Percentiles rank a stretch among this genome's conserved stretches.
Conservation (phyloP, 2,329 filamentous ascomycete species). For the Nemania diffusa region DNA sequence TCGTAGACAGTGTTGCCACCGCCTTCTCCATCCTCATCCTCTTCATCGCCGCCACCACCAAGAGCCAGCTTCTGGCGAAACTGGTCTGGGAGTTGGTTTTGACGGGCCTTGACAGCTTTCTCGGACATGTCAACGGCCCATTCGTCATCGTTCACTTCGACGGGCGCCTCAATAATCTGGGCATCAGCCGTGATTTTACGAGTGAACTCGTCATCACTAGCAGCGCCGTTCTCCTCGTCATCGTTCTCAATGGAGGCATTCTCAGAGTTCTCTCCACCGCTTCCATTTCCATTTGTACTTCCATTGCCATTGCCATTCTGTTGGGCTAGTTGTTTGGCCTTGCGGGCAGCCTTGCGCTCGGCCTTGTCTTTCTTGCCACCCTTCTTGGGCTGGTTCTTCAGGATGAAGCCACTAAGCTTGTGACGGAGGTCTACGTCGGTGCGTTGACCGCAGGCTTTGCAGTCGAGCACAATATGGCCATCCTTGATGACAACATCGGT, state of each 20-base stretch:
- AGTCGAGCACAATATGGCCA: constrained; percentile 89
- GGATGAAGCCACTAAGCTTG: constrained; percentile 96
- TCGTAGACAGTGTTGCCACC: constrained; percentile 83
- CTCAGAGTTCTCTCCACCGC: constrained; percentile 73
- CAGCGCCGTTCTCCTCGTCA: constrained; percentile 70
- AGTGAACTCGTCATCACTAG: constrained; percentile 91
- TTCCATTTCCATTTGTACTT: constrained; percentile 60
- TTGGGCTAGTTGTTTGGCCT: constrained; percentile 80
- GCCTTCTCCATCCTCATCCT: constrained; percentile 82
- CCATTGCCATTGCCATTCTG: constrained; percentile 59
- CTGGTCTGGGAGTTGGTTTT: constrained; percentile 91
- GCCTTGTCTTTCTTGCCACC: constrained; percentile 95
- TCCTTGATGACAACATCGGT: constrained; percentile 97
- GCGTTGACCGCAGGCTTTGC: constrained; percentile 97
- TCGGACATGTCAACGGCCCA: constrained; percentile 98
- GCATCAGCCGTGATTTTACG: constrained; percentile 78
- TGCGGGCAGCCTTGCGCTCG: constrained; percentile 88
- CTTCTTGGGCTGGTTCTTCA: constrained; percentile 93
- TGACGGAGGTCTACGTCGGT: constrained; percentile 90
- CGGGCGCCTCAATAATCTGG: constrained; percentile 60
- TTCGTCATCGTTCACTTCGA: constrained; percentile 82
- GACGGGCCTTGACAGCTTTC: constrained; percentile 93
- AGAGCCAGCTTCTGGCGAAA: constrained; percentile 92
- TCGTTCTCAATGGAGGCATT: constrained; percentile 65
- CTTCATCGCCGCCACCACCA: constrained; percentile 70